phyloP scores from a whole-genome alignment of 2,329 filamentous ascomycete species.

The Peltaster fructicola region DNA sequence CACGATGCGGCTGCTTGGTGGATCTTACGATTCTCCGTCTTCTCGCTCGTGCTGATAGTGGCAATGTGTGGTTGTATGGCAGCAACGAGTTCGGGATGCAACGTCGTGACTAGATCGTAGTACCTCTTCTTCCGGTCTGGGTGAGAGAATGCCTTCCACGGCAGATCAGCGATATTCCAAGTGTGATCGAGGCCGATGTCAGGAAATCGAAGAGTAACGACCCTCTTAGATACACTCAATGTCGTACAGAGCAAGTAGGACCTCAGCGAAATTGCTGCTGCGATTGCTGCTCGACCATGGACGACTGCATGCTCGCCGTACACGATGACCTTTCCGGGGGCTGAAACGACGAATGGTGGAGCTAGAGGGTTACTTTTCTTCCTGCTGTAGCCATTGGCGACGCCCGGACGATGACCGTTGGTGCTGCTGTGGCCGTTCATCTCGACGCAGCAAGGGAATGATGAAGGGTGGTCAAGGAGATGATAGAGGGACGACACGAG shows the following conservation, averaged over 20 bases:
- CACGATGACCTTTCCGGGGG: slow-evolving; percentile 94
- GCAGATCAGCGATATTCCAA: slow-evolving; percentile 84
- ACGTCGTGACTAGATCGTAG: slow-evolving; percentile 61
- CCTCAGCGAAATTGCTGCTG: slow-evolving; percentile 81
- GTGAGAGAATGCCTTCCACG: slow-evolving; percentile 67
- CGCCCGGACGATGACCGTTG: background rate
- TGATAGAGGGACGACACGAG: too few species aligned
- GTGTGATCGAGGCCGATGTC: slow-evolving; percentile 81
- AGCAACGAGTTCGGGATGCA: slow-evolving; percentile 67
- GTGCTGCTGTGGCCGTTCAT: slow-evolving; percentile 1
- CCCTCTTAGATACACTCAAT: slow-evolving; percentile 78
- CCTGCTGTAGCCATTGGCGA: too few species aligned
- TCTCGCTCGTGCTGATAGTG: slow-evolving; percentile 46
- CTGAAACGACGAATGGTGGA: slow-evolving; percentile 93
- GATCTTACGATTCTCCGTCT: slow-evolving; percentile 61
- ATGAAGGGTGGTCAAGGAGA: too few species aligned
- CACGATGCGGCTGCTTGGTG: slow-evolving; percentile 65
- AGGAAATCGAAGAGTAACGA: slow-evolving; percentile 72
- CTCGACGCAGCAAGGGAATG: too few species aligned
- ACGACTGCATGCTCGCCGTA: slow-evolving; percentile 98
- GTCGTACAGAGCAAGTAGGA: slow-evolving; percentile 94
- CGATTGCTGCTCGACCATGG: slow-evolving; percentile 87
- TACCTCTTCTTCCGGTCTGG: slow-evolving; percentile 86
- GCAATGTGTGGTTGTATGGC: slow-evolving; percentile 66
- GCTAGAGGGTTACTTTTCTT: slow-evolving; percentile 41